phyloP scores from a whole-genome alignment of 2,329 filamentous ascomycete species.

The Penicillium hesseltinei region DNA sequence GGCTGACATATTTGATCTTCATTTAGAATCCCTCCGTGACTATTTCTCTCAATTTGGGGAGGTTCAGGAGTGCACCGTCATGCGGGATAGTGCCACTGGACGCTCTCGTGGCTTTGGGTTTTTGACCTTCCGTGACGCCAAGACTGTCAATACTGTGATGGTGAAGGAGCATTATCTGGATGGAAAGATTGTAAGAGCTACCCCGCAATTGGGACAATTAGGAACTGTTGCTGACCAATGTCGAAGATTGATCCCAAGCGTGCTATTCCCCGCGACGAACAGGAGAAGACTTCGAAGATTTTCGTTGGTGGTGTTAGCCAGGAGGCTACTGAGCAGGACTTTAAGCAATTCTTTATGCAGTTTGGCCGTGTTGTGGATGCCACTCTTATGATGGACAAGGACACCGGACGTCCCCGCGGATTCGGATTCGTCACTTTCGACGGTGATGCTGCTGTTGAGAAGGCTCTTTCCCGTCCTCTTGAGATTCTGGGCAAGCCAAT shows the following conservation, averaged over 20 bases:
- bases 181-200: slow-evolving; percentile 82
- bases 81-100: slow-evolving; percentile 92
- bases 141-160: slow-evolving; percentile 99
- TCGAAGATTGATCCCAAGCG: slow-evolving; percentile 92
- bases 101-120: slow-evolving; percentile 96
- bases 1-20: background rate
- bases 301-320: slow-evolving; percentile 98
- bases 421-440: slow-evolving; percentile 99
- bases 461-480: slow-evolving; percentile 77
- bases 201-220: slow-evolving; percentile 3
- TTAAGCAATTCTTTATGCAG: slow-evolving; percentile 93
- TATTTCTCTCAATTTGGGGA: slow-evolving; percentile 99
- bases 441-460: slow-evolving; percentile 89
- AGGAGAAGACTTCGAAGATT: slow-evolving; percentile 97
- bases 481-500: slow-evolving; percentile 95
- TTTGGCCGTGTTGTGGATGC: slow-evolving; percentile 96
- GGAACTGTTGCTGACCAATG: slow-evolving; percentile 24
- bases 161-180: slow-evolving; percentile 98
- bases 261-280: slow-evolving; percentile 94
- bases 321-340: slow-evolving; percentile 93
- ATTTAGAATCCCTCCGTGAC: slow-evolving; percentile 83
- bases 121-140: slow-evolving; percentile 94
- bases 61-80: slow-evolving; percentile 97
- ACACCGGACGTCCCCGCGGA: slow-evolving; percentile 91
- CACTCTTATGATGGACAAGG: slow-evolving; percentile 99